Percentiles rank a stretch among this genome's conserved stretches.
Evolutionary conservation across 495 filamentous ascomycete species (phyloP).

Genomic region (Penicillium chermesinum): DNA sequence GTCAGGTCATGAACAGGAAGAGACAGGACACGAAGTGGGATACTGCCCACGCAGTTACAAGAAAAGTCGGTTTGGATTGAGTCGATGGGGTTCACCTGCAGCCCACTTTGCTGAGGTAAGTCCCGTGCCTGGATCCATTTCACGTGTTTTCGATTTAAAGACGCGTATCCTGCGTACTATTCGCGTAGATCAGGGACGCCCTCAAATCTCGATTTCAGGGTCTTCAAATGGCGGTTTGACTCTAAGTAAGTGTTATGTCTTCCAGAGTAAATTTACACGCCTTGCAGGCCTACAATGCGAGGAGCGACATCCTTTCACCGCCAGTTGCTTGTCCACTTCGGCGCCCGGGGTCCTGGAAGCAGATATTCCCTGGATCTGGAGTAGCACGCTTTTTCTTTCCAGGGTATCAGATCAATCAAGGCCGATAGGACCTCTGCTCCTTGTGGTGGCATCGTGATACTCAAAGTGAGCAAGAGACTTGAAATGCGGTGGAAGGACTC

Average conservation of each 20-base stretch:
- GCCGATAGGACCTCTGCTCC: conserved; percentile 3
- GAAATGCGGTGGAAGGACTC: not conserved
- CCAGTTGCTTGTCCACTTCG: conserved; percentile 2
- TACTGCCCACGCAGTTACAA: conserved; percentile 11
- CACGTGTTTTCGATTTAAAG: not conserved
- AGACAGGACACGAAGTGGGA: conserved; percentile 22
- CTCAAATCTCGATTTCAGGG: not conserved
- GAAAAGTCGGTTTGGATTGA: conserved; percentile 1
- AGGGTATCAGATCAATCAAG: too few species aligned
- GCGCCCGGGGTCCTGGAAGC: not conserved
- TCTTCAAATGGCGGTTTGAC: not conserved
- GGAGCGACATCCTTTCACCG: conserved; percentile 1
- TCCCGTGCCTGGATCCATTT: not conserved
- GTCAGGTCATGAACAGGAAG: conserved; percentile 39
- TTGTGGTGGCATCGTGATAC: not conserved
- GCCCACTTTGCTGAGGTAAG: conserved; percentile 7
- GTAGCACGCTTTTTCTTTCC: not conserved
- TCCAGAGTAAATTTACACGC: too few species aligned
- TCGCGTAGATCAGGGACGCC: not conserved
- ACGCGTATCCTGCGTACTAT: not conserved
- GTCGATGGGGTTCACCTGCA: conserved; percentile 2
- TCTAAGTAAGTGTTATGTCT: not conserved
- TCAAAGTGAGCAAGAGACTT: not conserved
- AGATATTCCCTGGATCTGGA: not conserved
- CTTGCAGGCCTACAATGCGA: not conserved